Evolutionary conservation across 1,139 yeast species (phyloP), one percentile per base, ranked within the genome.

Genomic region (Blastobotrys proliferans): DNA sequence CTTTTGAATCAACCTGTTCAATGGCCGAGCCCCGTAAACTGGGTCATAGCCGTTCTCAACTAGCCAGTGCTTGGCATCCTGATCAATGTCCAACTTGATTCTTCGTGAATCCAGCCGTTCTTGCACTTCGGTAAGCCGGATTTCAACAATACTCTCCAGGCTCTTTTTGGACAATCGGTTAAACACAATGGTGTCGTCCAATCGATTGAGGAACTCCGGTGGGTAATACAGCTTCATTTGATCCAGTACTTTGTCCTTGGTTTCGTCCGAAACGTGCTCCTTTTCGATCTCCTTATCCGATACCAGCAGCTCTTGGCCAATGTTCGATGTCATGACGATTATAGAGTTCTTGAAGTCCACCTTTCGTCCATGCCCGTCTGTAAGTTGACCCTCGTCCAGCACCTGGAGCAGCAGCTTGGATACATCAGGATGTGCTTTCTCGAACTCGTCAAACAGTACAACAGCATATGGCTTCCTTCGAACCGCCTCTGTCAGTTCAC

Each of bases 261-360:
- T 69, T 29, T 61, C 61, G 3, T 66, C 61, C 28, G 74, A 63
- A 22, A 79, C 77, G 41, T 60, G 64, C 16, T 70, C 74, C 24
- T 69, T 68, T 27, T 55, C 59, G 20, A 78, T 67, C 40, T 77
- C 76, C 2, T 77, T 76, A 47, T 85, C 95, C 11, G 80, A 70
- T 41, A 88, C 67, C 50, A 92, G 71, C 40, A 84, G 76, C 51
- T 90, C 96, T 63, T 92, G 97, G 6, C 98, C 98, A 57, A 92
- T 85, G 61, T 92, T 92, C 3, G 96, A 86, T 0, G 98, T 92
- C 94, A 92, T 85, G n/a, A 92, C 94, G 55, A 92, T 86, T 45
- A 92, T 83, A 1, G 97, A 85, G 63, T 92, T 92, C 53, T 88
- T 79, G 77, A 92, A 92, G 63, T 92, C 97, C 45, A 92, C 86